A percentile compares a stretch with the other conserved stretches of the same genome.
Conservation (phyloP, 2,329 filamentous ascomycete genomes). For the Zasmidium citrigriseum region DNA sequence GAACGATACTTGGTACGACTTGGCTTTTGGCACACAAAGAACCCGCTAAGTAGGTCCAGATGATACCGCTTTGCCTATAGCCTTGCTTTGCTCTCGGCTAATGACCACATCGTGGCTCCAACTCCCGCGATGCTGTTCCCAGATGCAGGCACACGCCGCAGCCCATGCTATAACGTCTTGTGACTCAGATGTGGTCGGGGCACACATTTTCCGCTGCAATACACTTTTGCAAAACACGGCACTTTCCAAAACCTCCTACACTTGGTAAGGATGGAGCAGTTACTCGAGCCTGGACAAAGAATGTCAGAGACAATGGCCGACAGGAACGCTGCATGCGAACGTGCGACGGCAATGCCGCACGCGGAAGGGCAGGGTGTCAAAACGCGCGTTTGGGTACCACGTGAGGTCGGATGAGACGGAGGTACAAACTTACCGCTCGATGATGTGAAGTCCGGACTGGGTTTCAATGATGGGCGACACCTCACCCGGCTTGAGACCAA, state of each 20-base stretch:
- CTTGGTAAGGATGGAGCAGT: neutral
- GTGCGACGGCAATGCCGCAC: constrained; percentile 10
- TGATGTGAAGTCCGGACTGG: constrained; percentile 90
- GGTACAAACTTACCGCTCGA: constrained; percentile 71
- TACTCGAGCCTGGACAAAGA: constrained; percentile 27
- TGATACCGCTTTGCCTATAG: neutral
- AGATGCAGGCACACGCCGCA: neutral
- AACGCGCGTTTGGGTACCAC: constrained; percentile 9
- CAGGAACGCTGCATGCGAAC: constrained; percentile 13
- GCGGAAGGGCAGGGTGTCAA: constrained; percentile 3
- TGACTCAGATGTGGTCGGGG: neutral
- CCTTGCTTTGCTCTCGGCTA: constrained; percentile 8
- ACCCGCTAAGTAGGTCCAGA: neutral
- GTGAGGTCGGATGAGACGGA: constrained; percentile 3
- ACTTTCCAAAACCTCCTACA: neutral
- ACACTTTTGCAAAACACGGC: neutral
- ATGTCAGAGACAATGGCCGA: constrained; percentile 16
- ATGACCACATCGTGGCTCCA: neutral
- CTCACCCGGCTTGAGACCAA: constrained; percentile 82
- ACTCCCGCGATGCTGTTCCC: constrained; percentile 2
- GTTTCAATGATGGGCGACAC: constrained; percentile 88
- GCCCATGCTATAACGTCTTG: constrained; percentile 6
- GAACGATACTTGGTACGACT: neutral
- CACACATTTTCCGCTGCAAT: neutral
- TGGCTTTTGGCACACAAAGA: neutral